phyloP scores from a whole-genome alignment of 2,329 filamentous ascomycete species.

The Penicillium paneum region DNA sequence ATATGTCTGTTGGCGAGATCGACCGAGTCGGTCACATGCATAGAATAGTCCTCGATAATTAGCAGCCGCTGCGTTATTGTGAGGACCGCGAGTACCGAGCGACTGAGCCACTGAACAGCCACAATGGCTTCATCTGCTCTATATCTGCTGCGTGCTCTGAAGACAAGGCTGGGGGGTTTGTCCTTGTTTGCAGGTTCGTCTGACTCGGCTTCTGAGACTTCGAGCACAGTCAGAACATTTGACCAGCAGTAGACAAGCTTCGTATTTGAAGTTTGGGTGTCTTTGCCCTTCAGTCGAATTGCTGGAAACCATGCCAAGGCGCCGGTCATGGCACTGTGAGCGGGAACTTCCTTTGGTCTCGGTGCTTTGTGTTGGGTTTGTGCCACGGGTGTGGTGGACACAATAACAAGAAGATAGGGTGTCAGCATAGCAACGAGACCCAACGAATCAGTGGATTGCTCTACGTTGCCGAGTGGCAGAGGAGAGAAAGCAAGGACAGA shows the following conservation, averaged over 20 bases:
- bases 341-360: slow-evolving; percentile 82
- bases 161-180: slow-evolving; percentile 73
- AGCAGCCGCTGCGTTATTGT: slow-evolving; percentile 93
- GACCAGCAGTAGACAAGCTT: slow-evolving; percentile 99
- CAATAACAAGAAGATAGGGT: slow-evolving; percentile 90
- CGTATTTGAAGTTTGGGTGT: slow-evolving; percentile 63
- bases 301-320: slow-evolving; percentile 97
- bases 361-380: slow-evolving; percentile 95
- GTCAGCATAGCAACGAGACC: slow-evolving; percentile 94
- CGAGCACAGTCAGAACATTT: slow-evolving; percentile 89
- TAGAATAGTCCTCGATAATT: slow-evolving; percentile 81
- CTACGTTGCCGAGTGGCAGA: slow-evolving; percentile 88
- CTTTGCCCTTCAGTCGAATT: slow-evolving; percentile 79
- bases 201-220: slow-evolving; percentile 69
- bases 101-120: slow-evolving; percentile 92
- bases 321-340: slow-evolving; percentile 88
- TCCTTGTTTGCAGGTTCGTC: slow-evolving; percentile 63
- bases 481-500: slow-evolving; percentile 90
- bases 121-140: slow-evolving; percentile 93
- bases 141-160: slow-evolving; percentile 82
- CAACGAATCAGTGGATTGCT: slow-evolving; percentile 80
- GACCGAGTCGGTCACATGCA: slow-evolving; percentile 92
- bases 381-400: slow-evolving; percentile 92
- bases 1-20: slow-evolving; percentile 90
- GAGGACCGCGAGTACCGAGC: slow-evolving; percentile 84